Conservation (phyloP, 1,284 basidiomycete species). For the Stereum hirsutum region DNA sequence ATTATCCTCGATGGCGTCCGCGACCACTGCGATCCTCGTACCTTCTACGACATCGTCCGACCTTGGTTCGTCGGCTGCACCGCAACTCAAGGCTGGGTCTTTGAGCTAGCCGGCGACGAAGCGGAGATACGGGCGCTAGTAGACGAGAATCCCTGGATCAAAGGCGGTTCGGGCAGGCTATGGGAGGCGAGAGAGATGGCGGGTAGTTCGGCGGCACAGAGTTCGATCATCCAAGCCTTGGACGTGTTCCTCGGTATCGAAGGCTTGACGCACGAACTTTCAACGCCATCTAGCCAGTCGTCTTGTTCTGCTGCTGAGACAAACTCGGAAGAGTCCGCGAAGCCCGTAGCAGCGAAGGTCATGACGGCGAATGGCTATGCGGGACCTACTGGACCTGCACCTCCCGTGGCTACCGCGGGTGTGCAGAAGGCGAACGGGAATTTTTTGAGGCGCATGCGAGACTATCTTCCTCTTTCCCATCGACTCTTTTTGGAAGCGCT, state of each 20-base stretch:
- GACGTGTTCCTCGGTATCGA: constrained; percentile 10
- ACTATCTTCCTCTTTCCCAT: constrained; percentile 45
- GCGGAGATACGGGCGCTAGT: not conserved
- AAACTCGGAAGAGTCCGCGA: constrained; percentile 11
- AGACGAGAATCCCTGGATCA: constrained; percentile 1
- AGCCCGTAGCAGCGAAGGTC: too few relatives aligned
- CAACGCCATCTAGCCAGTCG: too few relatives aligned
- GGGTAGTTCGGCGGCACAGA: constrained; percentile 10
- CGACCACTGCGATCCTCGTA: constrained; percentile 6
- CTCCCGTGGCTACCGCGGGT: too few relatives aligned
- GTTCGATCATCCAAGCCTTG: constrained; percentile 10
- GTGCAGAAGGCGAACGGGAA: constrained; percentile 5
- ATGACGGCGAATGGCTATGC: not conserved
- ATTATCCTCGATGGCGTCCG: constrained; percentile 33
- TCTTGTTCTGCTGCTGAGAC: constrained; percentile 20
- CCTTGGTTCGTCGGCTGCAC: constrained; percentile 7
- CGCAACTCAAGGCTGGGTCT: not conserved
- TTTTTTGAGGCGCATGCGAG: constrained; percentile 41
- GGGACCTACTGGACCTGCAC: too few relatives aligned
- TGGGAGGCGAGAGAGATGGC: constrained; percentile 5
- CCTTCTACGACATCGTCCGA: constrained; percentile 7
- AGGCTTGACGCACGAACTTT: constrained; percentile 6
- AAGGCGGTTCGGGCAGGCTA: not conserved
- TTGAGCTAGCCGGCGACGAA: not conserved
- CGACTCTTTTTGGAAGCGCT: constrained; percentile 47